A percentile compares a stretch with the other conserved stretches of the same genome.
Evolutionary conservation across 139 green algal genomes (phyloP).

Genomic region (Chlamydomonas sp.): DNA sequence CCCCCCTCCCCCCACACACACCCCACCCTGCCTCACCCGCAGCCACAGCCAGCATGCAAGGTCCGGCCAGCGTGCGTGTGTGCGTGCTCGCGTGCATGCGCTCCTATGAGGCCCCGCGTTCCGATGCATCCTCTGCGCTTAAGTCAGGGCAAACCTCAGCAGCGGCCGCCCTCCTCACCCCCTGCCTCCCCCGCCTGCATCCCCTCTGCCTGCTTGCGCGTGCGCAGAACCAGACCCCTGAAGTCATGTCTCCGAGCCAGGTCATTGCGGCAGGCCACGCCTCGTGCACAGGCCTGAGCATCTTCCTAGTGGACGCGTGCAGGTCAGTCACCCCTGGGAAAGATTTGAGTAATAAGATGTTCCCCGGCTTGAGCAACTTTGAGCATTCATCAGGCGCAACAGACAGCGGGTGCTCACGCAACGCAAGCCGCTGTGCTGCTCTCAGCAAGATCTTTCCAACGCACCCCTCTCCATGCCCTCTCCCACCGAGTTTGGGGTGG

Average conservation of each 20-base stretch:
- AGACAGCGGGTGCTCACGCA: too few species aligned
- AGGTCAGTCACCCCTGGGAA: conserved; percentile 32
- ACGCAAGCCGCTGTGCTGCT: too few species aligned
- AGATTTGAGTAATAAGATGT: too few species aligned
- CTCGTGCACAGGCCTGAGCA: conserved; percentile 44
- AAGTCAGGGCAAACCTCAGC: not conserved
- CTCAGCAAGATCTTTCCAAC: too few species aligned
- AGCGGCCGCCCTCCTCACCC: not conserved
- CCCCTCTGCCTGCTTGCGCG: not conserved
- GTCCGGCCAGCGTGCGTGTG: not conserved
- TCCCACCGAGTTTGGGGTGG: too few species aligned
- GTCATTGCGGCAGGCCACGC: conserved; percentile 18
- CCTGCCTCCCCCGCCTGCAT: not conserved
- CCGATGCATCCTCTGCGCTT: not conserved
- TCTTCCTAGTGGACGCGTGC: conserved; percentile 52
- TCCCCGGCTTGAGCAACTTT: too few species aligned
- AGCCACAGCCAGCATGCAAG: not conserved
- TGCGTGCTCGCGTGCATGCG: not conserved
- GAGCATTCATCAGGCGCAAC: too few species aligned
- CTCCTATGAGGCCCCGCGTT: not conserved
- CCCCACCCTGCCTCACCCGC: not conserved
- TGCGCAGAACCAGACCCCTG: conserved; percentile 37
- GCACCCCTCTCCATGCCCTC: too few species aligned
- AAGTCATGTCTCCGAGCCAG: conserved; percentile 51
- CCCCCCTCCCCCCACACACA: not conserved